Evolutionary conservation across 1,139 yeast species (phyloP).

Genomic region (Sugiyamaella neomexicana): DNA sequence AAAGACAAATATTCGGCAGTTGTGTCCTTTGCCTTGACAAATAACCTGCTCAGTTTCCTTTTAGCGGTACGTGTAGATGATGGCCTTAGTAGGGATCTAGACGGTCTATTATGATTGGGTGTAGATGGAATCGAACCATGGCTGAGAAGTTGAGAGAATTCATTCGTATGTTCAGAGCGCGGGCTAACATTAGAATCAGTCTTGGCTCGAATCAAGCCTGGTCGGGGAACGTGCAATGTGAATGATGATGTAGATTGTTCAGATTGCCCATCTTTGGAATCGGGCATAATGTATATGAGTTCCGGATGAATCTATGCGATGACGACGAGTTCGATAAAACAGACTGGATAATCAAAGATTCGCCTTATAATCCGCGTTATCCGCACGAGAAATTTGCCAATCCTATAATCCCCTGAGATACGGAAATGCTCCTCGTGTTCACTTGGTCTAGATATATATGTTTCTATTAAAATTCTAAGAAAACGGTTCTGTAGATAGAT

Average conservation of each 20-base stretch:
- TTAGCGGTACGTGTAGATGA: neutral
- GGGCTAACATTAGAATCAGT: slow-evolving; percentile 6
- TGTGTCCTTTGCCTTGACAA: slow-evolving; percentile 1
- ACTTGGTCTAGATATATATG: neutral
- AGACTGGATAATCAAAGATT: neutral
- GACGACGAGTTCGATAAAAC: no score
- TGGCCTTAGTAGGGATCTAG: neutral
- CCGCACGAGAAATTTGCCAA: neutral
- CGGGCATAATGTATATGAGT: neutral
- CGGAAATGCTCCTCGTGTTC: neutral
- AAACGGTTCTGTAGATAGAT: neutral
- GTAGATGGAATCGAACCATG: slow-evolving; percentile 7
- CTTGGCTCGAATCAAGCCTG: slow-evolving; percentile 1
- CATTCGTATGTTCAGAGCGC: neutral
- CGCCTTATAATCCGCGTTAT: neutral
- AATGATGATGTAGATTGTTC: neutral
- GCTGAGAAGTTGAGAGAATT: neutral
- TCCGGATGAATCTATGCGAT: no score
- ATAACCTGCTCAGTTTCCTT: slow-evolving; percentile 7
- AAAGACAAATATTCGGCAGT: slow-evolving; percentile 10
- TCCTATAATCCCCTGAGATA: no score
- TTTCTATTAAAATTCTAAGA: neutral
- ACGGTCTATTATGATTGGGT: neutral
- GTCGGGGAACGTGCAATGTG: neutral
- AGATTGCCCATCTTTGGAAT: neutral